Evolutionary conservation across 1,284 basidiomycete species (phyloP).

Genomic region (Ceratobasidium sp.): DNA sequence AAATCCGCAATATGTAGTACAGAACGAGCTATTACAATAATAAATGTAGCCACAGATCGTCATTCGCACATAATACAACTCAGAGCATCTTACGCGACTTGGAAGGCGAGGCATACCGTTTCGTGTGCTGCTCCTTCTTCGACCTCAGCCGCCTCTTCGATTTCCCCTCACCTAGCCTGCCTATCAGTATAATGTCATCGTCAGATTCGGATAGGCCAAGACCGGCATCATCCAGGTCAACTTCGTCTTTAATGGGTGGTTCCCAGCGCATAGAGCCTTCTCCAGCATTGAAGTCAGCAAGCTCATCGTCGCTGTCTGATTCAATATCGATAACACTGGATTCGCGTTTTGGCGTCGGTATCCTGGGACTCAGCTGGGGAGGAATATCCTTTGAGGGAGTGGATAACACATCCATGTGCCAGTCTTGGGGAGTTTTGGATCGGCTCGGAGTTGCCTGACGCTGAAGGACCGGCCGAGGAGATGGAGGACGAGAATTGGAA

Average conservation of each 20-base stretch:
- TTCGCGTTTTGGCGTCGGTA: conserved; percentile 17
- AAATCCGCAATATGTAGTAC: not conserved
- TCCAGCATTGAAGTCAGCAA: conserved; percentile 19
- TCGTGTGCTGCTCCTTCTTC: not conserved
- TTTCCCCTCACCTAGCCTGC: not conserved
- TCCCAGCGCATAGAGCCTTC: conserved; percentile 43
- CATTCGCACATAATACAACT: not conserved
- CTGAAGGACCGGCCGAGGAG: not conserved
- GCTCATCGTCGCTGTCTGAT: conserved; percentile 40
- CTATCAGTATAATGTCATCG: conserved; percentile 12
- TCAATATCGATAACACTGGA: conserved; percentile 41
- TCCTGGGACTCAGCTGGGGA: not conserved
- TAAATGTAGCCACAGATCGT: not conserved
- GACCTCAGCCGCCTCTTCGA: not conserved
- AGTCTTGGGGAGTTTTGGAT: not conserved
- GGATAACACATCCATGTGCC: not conserved
- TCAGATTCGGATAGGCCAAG: conserved; percentile 12
- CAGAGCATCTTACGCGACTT: not conserved
- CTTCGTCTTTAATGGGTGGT: conserved; percentile 34
- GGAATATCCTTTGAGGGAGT: not conserved
- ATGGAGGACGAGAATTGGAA: not conserved
- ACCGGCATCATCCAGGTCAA: not conserved
- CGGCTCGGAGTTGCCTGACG: not conserved
- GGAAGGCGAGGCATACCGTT: not conserved
- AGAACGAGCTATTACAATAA: not conserved